Evolutionary conservation across 768 basidiomycete species (phyloP), one percentile per base, ranked within the genome.

Genomic region (Cytidiella melzeri): DNA sequence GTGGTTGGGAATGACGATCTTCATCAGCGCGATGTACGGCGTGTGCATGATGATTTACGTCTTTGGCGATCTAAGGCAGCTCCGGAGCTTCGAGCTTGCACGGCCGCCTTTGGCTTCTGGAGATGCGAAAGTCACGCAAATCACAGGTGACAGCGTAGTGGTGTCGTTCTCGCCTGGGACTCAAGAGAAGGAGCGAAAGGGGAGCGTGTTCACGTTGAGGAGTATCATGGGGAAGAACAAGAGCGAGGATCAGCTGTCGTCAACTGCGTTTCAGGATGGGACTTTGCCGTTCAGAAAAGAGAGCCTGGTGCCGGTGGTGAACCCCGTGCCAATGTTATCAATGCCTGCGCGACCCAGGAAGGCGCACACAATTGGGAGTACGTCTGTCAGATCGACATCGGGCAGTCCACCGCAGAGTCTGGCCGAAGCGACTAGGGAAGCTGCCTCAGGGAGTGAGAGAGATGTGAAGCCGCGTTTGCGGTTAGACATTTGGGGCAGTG

Each of bases 11-110:
- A 58, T 87, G 18, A 77, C 77, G 2, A 64, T 86, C 13, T 56
- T 86, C 13, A 52, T 87, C 3, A 73, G 80, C 3, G 82, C 83
- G 43, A 55, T 87, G 28, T 75, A 87, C 52, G 87, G 87, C 3
- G 79, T 76, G 10, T 90, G 87, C 61, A 61, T 89, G 48, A 86
- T 85, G 60, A 77, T 90, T 4, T 90, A 88, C 60, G 60, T 89
- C 25, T 87, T 89, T 57, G 87, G 87, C 6, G 87, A 90, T 64
- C 70, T 89, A 18, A 72, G 87, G 6, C 87, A 90, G 58, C 72
- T 90, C 18, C 80, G 83, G 56, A 83, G 79, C 55, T 88, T 88
- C 58, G 87, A 89, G 61, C 79, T 90, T n/a, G 64, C 78, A 3
- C 73, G 85, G 19, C 87, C 86, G 9, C 66, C 77, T 15, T 15